phyloP scores from a whole-genome alignment of 2,329 filamentous ascomycete species.

The Sphaerostilbella broomeana region DNA sequence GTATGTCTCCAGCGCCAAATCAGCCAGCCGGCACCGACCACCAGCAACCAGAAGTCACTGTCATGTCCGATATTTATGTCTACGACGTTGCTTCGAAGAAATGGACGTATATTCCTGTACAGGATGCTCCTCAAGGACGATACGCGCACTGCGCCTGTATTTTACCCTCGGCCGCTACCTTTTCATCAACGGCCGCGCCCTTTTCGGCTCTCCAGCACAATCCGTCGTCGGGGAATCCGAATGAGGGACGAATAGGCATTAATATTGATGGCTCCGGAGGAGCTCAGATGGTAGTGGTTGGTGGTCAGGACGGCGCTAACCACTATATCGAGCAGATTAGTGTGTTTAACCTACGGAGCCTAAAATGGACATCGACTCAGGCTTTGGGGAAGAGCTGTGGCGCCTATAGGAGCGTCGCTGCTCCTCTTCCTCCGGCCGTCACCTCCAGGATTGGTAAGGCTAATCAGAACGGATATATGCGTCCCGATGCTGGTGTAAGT shows the following conservation, averaged over 20 bases:
- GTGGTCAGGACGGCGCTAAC: conserved; percentile 94
- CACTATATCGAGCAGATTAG: conserved; percentile 99
- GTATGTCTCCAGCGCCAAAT: conserved; percentile 77
- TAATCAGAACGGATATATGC: conserved; percentile 33
- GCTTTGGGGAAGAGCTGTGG: conserved; percentile 86
- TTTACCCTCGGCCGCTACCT: conserved; percentile 77
- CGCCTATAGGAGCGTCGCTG: conserved; percentile 91
- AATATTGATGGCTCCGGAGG: conserved; percentile 86
- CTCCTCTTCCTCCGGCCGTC: conserved; percentile 64
- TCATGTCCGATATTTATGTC: conserved; percentile 97
- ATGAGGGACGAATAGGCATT: conserved; percentile 82
- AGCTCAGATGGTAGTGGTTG: conserved; percentile 94
- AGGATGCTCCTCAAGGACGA: conserved; percentile 81
- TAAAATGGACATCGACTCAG: conserved; percentile 92
- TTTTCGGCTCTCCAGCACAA: conserved; percentile 87
- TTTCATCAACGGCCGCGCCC: conserved; percentile 77
- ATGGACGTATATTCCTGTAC: conserved; percentile 78
- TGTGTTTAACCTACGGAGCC: conserved; percentile 89
- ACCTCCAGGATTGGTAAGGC: conserved; percentile 58
- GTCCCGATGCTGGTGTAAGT: conserved; percentile 41
- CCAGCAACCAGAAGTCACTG: conserved; percentile 76
- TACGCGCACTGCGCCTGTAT: conserved; percentile 97
- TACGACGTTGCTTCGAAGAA: conserved; percentile 76
- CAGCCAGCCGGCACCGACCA: conserved; percentile 40
- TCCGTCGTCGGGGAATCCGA: conserved; percentile 71